A percentile compares a stretch with the other conserved stretches of the same genome.
Evolutionary conservation across 1,139 yeast species (phyloP).

Genomic region (Meyerozyma sp.): DNA sequence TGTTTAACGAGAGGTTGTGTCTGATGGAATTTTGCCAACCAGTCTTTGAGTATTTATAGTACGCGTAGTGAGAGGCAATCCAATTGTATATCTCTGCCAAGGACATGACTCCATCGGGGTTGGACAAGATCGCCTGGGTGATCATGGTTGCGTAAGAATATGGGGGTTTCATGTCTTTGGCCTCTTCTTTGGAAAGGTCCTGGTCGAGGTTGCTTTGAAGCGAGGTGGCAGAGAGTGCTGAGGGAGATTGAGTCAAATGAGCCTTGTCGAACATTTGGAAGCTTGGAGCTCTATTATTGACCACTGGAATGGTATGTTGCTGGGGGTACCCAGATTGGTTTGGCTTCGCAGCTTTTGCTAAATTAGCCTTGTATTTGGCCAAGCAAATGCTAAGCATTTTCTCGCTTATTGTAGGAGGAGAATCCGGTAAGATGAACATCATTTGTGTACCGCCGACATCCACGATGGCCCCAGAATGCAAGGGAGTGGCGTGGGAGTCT

Average conservation of each 20-base stretch:
- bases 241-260: conserved; percentile 34
- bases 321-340: conserved; percentile 9
- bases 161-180: conserved; percentile 93
- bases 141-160: conserved; percentile 97
- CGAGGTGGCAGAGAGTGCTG: conserved; percentile 36
- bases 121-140: conserved; percentile 90
- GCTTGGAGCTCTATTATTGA: conserved; percentile 13
- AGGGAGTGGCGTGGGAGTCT: conserved; percentile 40
- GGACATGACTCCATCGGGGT: conserved; percentile 82
- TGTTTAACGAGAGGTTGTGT: conserved; percentile 74
- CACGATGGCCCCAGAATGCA: conserved; percentile 79
- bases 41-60: conserved; percentile 86
- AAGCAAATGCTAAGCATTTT: conserved; percentile 42
- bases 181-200: conserved; percentile 82
- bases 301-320: conserved; percentile 12
- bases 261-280: conserved; percentile 53
- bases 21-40: conserved; percentile 87
- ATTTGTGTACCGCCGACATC: conserved; percentile 97
- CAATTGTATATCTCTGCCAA: conserved; percentile 88
- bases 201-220: conserved; percentile 50
- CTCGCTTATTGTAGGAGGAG: conserved; percentile 62
- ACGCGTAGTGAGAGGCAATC: conserved; percentile 84
- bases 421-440: conserved; percentile 97
- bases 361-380: conserved; percentile 23
- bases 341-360: conserved; percentile 15